Conservation (phyloP, 495 filamentous ascomycete species). For the Extremus antarcticus region DNA sequence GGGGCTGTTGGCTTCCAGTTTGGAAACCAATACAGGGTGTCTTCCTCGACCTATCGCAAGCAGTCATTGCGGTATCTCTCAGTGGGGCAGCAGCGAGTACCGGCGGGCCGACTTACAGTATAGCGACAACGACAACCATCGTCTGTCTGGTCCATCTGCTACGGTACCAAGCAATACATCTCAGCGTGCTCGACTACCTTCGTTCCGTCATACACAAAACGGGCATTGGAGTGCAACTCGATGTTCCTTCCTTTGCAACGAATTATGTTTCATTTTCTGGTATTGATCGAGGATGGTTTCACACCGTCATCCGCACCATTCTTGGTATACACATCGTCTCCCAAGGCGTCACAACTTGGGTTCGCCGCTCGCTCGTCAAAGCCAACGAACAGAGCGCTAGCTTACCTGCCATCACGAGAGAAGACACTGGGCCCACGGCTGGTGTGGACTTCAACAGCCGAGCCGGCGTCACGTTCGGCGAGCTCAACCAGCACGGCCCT, state of each 20-base stretch:
- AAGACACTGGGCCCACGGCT: conserved; percentile 28
- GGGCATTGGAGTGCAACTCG: conserved; percentile 16
- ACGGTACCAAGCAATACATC: conserved; percentile 31
- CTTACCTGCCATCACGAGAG: conserved; percentile 25
- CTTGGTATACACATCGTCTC: conserved; percentile 83
- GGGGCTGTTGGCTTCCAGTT: conserved; percentile 78
- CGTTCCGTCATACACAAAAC: conserved; percentile 18
- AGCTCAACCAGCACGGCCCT: conserved; percentile 33
- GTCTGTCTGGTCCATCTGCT: conserved; percentile 59
- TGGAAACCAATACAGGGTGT: conserved; percentile 83
- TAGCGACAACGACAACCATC: conserved; percentile 68
- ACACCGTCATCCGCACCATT: conserved; percentile 18
- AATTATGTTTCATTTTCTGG: conserved; percentile 9
- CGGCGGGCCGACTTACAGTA: conserved; percentile 48
- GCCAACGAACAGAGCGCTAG: conserved; percentile 18
- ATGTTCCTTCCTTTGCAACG: conserved; percentile 13
- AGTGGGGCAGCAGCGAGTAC: conserved; percentile 74
- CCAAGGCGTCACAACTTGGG: conserved; percentile 52
- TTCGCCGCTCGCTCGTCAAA: conserved; percentile 18
- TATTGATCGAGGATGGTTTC: conserved; percentile 15
- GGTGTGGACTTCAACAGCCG: conserved; percentile 4
- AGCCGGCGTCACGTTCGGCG: neutral
- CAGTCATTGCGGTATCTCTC: conserved; percentile 85
- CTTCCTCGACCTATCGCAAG: conserved; percentile 87
- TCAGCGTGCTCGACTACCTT: conserved; percentile 19